These are phyloP conservation scores for Tirmania nivea DNA, from an alignment of 495 filamentous ascomycete genomes.

Conservation along the genomic window DNA sequence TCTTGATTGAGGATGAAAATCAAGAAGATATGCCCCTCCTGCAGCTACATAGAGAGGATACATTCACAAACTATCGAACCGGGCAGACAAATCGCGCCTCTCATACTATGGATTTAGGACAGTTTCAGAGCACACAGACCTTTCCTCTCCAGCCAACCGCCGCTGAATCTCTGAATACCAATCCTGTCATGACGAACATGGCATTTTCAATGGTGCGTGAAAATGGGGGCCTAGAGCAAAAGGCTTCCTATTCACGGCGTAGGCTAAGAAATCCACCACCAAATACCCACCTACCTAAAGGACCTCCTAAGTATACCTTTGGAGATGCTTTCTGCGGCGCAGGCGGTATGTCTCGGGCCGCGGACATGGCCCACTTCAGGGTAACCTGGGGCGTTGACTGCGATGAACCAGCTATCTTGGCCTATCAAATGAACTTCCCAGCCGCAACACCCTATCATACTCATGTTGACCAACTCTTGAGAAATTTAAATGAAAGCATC, in stretches of 20 bases:
- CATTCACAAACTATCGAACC: background rate
- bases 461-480: constrained; percentile 29
- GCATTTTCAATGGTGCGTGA: background rate
- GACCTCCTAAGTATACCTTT: constrained; percentile 12
- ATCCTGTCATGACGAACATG: background rate
- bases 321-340: constrained; percentile 19
- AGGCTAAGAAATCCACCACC: background rate
- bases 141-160: background rate
- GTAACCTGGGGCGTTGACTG: constrained; percentile 17
- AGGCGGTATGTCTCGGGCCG: constrained; percentile 16
- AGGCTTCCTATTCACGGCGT: background rate
- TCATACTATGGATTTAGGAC: background rate
- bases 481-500: constrained; percentile 11
- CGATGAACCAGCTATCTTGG: constrained; percentile 9
- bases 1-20: background rate
- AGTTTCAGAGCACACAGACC: background rate
- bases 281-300: background rate
- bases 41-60: background rate
- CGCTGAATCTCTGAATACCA: background rate
- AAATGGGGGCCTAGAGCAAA: too few species aligned
- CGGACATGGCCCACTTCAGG: constrained; percentile 9
- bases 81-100: background rate
- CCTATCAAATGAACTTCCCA: constrained; percentile 33
- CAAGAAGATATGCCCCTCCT: background rate
- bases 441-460: constrained; percentile 23